phyloP scores from a whole-genome alignment of 345 rosid genomes.

The Ceriops zippeliana region DNA sequence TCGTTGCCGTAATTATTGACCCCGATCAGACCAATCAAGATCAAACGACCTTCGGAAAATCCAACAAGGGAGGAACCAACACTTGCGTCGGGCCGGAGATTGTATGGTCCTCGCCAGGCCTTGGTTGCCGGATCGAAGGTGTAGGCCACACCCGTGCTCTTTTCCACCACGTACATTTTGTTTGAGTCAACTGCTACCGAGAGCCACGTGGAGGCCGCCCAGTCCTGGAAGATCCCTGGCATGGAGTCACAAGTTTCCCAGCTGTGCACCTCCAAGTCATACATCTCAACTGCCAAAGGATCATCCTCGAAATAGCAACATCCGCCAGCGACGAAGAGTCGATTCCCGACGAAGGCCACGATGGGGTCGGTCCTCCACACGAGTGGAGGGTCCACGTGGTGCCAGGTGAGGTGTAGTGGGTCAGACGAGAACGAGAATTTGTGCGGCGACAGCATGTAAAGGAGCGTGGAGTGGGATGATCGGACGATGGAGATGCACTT shows the following conservation, averaged over 20 bases:
- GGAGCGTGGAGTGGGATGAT: conserved; percentile 57
- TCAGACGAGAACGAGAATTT: conserved; percentile 65
- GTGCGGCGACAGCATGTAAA: conserved; percentile 54
- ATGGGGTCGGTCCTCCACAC: conserved; percentile 69
- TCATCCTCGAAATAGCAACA: conserved; percentile 65
- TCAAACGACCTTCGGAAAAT: conserved; percentile 29
- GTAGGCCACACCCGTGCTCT: conserved; percentile 41
- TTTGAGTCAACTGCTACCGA: conserved; percentile 41
- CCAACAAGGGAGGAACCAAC: conserved; percentile 37
- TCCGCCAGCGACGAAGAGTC: conserved; percentile 58
- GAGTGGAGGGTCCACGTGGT: conserved; percentile 46
- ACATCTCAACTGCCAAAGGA: conserved; percentile 61
- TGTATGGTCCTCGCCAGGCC: conserved; percentile 51
- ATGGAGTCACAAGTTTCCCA: conserved; percentile 60
- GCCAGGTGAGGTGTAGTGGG: conserved; percentile 64
- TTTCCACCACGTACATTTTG: conserved; percentile 51
- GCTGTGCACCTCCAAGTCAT: conserved; percentile 31
- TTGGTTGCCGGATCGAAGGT: conserved; percentile 48
- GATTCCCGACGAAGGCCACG: conserved; percentile 49
- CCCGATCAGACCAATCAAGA: conserved; percentile 36
- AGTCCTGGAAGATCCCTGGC: conserved; percentile 49
- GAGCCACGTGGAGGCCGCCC: conserved; percentile 59
- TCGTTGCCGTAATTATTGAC: no score
- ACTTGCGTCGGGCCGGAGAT: conserved; percentile 30
- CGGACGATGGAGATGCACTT: conserved; percentile 34